Evolutionary conservation across 1,284 basidiomycete genomes (phyloP).

Genomic region (Ustilago xerochloae): DNA sequence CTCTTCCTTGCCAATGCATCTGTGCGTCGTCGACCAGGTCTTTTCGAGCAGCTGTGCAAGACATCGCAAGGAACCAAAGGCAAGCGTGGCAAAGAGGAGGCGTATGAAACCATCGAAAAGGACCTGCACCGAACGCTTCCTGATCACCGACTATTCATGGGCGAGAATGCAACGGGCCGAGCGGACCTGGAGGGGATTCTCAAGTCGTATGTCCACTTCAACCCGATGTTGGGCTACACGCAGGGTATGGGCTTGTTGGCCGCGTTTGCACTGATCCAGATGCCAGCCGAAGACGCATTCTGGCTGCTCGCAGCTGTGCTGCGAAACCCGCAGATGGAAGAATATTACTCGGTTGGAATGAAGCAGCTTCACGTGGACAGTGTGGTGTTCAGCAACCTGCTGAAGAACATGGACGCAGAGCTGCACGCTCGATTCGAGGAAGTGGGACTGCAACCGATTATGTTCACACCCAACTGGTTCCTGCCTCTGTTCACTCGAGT

Average conservation of each 20-base stretch:
- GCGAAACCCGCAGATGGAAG: slow-evolving; percentile 71
- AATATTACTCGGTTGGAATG: slow-evolving; percentile 79
- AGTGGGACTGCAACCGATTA: slow-evolving; percentile 57
- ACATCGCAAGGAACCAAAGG: slow-evolving; percentile 49
- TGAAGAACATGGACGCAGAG: slow-evolving; percentile 77
- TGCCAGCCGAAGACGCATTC: slow-evolving; percentile 90
- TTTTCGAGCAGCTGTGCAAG: slow-evolving; percentile 63
- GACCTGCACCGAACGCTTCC: slow-evolving; percentile 64
- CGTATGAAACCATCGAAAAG: slow-evolving; percentile 64
- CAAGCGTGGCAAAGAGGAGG: slow-evolving; percentile 56
- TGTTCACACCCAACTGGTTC: slow-evolving; percentile 67
- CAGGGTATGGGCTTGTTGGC: slow-evolving; percentile 80
- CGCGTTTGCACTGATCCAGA: slow-evolving; percentile 81
- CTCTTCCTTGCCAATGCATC: slow-evolving; percentile 60
- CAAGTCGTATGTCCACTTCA: slow-evolving; percentile 68
- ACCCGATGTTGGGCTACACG: slow-evolving; percentile 69
- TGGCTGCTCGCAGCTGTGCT: slow-evolving; percentile 81
- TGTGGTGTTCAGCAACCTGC: slow-evolving; percentile 78
- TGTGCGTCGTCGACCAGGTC: slow-evolving; percentile 54
- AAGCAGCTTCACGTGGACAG: slow-evolving; percentile 83
- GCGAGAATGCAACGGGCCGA: slow-evolving; percentile 56
- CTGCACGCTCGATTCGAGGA: slow-evolving; percentile 55
- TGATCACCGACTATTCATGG: slow-evolving; percentile 58
- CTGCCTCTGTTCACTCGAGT: slow-evolving; percentile 77
- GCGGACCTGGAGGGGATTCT: slow-evolving; percentile 62